These are phyloP conservation scores for Edaphochlamys debaryana DNA, from an alignment of 139 green algal genomes.

Conservation along the genomic window DNA sequence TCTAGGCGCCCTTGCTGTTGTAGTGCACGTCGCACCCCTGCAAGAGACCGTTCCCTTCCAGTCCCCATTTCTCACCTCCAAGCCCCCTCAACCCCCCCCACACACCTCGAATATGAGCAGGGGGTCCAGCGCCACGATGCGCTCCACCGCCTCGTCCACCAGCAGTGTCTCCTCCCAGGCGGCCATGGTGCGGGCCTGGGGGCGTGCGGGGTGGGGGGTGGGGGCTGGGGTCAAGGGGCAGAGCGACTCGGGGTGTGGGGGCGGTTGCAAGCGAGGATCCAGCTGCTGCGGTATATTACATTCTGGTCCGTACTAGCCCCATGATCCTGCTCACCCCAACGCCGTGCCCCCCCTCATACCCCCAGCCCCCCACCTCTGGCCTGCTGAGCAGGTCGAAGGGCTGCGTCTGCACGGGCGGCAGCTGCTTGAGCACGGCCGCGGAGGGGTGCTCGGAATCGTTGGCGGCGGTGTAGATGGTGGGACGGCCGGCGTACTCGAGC, in stretches of 20 bases:
- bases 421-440: constrained; percentile 44
- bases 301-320: too few species aligned
- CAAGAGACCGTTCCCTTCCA: too few species aligned
- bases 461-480: constrained; percentile 44
- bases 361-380: constrained; percentile 7
- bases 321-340: background rate
- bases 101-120: constrained; percentile 63
- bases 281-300: too few species aligned
- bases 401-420: constrained; percentile 60
- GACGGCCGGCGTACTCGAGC: constrained; percentile 54
- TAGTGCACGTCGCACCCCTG: too few species aligned
- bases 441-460: constrained; percentile 30
- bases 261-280: too few species aligned
- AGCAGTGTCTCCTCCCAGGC: constrained; percentile 56
- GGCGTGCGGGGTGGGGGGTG: background rate
- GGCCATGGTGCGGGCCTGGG: constrained; percentile 20
- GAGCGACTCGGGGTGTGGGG: too few species aligned
- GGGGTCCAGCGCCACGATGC: constrained; percentile 45
- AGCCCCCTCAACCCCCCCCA: background rate
- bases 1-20: too few species aligned
- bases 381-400: constrained; percentile 57
- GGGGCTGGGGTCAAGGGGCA: too few species aligned
- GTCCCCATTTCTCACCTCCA: too few species aligned
- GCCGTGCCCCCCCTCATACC: too few species aligned
- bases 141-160: constrained; percentile 54